Base-by-base conservation (phyloP, 257 asterid genomes). In the Prunella vulgaris region DNA sequence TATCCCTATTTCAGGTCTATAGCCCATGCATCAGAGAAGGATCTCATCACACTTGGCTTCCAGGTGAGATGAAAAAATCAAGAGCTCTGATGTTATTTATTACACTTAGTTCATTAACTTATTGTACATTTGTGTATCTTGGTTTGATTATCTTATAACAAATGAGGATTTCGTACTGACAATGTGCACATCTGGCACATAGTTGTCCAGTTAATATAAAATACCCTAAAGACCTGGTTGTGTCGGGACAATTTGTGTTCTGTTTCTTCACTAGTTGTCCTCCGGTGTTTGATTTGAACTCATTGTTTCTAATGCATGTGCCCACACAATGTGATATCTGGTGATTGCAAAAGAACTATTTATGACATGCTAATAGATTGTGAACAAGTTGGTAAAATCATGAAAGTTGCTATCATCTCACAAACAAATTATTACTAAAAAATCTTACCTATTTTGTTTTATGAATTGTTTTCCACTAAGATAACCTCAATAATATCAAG, bases 1-100 rank as follows among this genome's bases (percentile, higher is more conserved):
- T 57, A 20, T 81, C 72, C 51, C 72, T n/a, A 66, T 76, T 77
- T 79, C 82, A 93, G 99, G 87, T 87, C 95, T 76, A 91, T 93
- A 28, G 96, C 99, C 70, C 74, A 78, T 69, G 87, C 93, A 70
- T 77, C 90, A 67, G 99, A 93, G 83, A 93, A 90, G 83, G 99
- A 93, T 80, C 90, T 90, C 68, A 73, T 90, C 54, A 78, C 96
- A 62, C 92, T 93, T 76, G 99, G 99, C 65, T 93, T 93, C 84
- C 99, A 93, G 97, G 99, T 93, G 83, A 76, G 77, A 78, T 74
- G 68, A 64, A 70, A 69, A 56, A 17, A 12, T 60, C 60, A 65
- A 49, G 12, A 42, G 18, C 53, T 22, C 37, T 70, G 37, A 10
- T 32, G 9, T 30, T 40, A 58, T 15, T 46, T 66, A 1, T 28